These are phyloP conservation scores for Aschersonia sp. DNA, from an alignment of 2,329 filamentous ascomycete genomes.

Conservation along the genomic window DNA sequence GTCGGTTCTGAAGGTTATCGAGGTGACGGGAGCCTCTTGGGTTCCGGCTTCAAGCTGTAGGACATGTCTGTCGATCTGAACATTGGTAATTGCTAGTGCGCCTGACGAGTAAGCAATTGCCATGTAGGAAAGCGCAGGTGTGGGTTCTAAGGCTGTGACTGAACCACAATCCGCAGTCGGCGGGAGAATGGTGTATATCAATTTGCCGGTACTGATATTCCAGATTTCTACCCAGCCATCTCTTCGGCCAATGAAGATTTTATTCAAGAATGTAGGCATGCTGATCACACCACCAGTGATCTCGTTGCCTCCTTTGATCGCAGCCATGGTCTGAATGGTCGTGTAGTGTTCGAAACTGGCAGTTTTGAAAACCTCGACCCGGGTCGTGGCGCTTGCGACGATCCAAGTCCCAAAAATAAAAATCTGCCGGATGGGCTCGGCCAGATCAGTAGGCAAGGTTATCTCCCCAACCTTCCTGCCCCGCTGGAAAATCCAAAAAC, in stretches of 20 bases:
- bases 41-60: slow-evolving; percentile 54
- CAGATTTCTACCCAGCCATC: slow-evolving; percentile 93
- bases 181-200: slow-evolving; percentile 80
- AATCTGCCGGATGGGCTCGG: slow-evolving; percentile 62
- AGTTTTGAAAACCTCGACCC: slow-evolving; percentile 82
- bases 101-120: slow-evolving; percentile 80
- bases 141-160: slow-evolving; percentile 77
- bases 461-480: slow-evolving; percentile 74
- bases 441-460: slow-evolving; percentile 46
- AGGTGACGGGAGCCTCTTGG: slow-evolving; percentile 53
- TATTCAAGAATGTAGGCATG: slow-evolving; percentile 93
- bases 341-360: slow-evolving; percentile 79
- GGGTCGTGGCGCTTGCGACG: slow-evolving; percentile 59
- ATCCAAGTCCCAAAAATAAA: slow-evolving; percentile 86
- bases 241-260: slow-evolving; percentile 74
- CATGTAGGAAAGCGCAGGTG: slow-evolving; percentile 70
- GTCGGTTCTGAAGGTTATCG: slow-evolving; percentile 83
- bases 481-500: slow-evolving; percentile 83
- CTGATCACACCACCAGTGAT: slow-evolving; percentile 69
- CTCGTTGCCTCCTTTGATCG: slow-evolving; percentile 43
- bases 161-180: slow-evolving; percentile 57
- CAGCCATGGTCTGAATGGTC: slow-evolving; percentile 49
- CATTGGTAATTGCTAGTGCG: slow-evolving; percentile 64
- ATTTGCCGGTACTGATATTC: slow-evolving; percentile 85
- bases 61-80: slow-evolving; percentile 61